Base-by-base conservation (phyloP, 441 rosid genomes). In the Eruca vesicaria region DNA sequence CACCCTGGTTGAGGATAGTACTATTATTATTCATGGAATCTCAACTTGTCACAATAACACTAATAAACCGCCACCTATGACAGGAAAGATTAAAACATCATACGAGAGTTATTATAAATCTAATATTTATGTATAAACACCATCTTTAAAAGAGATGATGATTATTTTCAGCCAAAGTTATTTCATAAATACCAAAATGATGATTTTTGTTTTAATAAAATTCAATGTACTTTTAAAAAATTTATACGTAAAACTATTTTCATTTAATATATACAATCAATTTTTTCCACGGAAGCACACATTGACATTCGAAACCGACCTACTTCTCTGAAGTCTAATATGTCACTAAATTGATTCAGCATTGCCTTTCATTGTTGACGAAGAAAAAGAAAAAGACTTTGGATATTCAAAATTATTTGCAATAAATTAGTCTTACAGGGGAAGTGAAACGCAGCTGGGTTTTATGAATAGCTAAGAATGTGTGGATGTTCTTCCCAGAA, bases 401-500 rank as follows among this genome's bases (percentile, higher is more conserved):
- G 20, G 21, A 66, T 32, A 66, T 57, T 5, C 18, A n/a, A 2
- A n/a, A 67, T 67, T 21, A 74, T 3, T 64, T 59, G 62, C 20
- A 48, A 26, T 15, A 15, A 52, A 63, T 32, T 63, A 55, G 43
- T 70, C 3, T 74, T 50, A 64, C 67, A 70, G 16, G 38, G 23
- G 43, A 45, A 32, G 69, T 43, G 60, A 48, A 32, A 75, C 35
- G 53, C 7, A 65, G 28, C 14, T 58, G n/a, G n/a, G 57, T 36
- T 50, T 45, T 77, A 69, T 29, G 56, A 71, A 65, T 58, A 58
- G 76, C 50, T 81, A 61, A 91, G 87, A 70, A 94, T 82, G 69
- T 75, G 69, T 11, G 88, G 79, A 78, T 88, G 82, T 71, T 78
- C 82, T 69, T 86, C 77, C 99, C 99, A 94, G 62, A 92, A 92